phyloP scores from a whole-genome alignment of 305 asterid genomes.

The Fraxinus paxiana region DNA sequence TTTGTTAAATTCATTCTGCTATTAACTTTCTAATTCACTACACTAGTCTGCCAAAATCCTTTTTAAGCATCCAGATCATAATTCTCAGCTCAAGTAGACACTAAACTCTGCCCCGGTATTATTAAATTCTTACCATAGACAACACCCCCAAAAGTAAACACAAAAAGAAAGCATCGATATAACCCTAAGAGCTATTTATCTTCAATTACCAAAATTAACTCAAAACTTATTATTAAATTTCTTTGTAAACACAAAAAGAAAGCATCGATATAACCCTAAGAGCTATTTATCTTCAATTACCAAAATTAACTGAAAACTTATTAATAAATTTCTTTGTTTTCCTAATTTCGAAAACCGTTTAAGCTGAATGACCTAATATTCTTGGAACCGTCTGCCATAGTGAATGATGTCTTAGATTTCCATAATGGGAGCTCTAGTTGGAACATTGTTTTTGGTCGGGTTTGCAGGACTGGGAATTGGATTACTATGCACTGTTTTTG shows the following conservation, averaged over 20 bases:
- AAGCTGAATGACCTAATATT: not conserved
- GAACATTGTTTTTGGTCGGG: too few relatives aligned
- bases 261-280: not conserved
- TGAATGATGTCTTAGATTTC: too few relatives aligned
- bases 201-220: not conserved
- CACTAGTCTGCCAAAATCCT: not conserved
- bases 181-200: not conserved
- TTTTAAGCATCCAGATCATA: not conserved
- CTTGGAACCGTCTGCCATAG: too few relatives aligned
- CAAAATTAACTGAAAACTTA: not conserved
- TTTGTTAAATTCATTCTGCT: not conserved
- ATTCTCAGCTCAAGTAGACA: not conserved
- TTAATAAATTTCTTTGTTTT: not conserved
- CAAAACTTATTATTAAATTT: not conserved
- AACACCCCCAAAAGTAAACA: not conserved
- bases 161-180: not conserved
- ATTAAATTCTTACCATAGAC: not conserved
- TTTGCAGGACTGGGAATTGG: too few relatives aligned
- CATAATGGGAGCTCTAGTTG: too few relatives aligned
- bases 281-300: not conserved
- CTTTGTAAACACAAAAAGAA: not conserved
- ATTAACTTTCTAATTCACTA: not conserved
- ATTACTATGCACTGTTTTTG: too few relatives aligned
- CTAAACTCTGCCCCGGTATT: not conserved
- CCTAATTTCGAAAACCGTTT: not conserved